These are phyloP conservation scores for Xylaria arbuscula DNA, from an alignment of 2,329 filamentous ascomycete genomes.

Conservation along the genomic window DNA sequence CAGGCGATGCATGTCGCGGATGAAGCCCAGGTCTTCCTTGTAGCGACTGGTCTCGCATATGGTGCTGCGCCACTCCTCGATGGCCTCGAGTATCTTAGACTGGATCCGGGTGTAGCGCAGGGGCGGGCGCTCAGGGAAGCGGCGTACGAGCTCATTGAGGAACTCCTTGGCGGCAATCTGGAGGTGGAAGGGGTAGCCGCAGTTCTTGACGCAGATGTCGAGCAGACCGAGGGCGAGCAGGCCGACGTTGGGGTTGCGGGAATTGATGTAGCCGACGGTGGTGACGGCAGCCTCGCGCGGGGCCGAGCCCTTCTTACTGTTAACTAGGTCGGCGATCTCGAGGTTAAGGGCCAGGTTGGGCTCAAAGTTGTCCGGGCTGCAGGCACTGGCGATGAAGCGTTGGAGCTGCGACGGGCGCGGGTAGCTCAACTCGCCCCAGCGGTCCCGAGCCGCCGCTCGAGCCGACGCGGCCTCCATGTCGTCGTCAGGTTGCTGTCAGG, in stretches of 20 bases:
- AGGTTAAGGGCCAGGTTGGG: slow-evolving; percentile 96
- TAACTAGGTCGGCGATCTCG: slow-evolving; percentile 96
- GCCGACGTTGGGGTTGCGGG: slow-evolving; percentile 95
- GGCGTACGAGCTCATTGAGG: slow-evolving; percentile 94
- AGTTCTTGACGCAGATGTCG: slow-evolving; percentile 99
- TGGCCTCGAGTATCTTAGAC: slow-evolving; percentile 90
- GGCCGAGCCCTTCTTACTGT: slow-evolving; percentile 95
- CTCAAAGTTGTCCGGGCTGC: slow-evolving; percentile 97
- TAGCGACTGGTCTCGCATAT: slow-evolving; percentile 99
- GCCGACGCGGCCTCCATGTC: slow-evolving; percentile 93
- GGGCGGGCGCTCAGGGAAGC: slow-evolving; percentile 94
- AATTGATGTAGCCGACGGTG: slow-evolving; percentile 95
- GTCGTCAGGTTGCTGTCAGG: not conserved
- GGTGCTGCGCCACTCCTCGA: slow-evolving; percentile 97
- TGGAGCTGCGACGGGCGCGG: slow-evolving; percentile 87
- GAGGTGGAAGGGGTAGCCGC: slow-evolving; percentile 97
- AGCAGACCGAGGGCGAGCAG: slow-evolving; percentile 90
- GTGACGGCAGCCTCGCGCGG: slow-evolving; percentile 93
- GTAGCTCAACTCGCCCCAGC: slow-evolving; percentile 85
- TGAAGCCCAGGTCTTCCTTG: slow-evolving; percentile 96
- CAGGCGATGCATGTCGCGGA: slow-evolving; percentile 96
- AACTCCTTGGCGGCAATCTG: slow-evolving; percentile 99
- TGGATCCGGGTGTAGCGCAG: slow-evolving; percentile 88
- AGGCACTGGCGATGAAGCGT: slow-evolving; percentile 95
- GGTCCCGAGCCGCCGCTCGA: slow-evolving; percentile 93